These are phyloP conservation scores for Linderniella brevidens DNA, from an alignment of 257 asterid genomes.

Conservation along the genomic window DNA sequence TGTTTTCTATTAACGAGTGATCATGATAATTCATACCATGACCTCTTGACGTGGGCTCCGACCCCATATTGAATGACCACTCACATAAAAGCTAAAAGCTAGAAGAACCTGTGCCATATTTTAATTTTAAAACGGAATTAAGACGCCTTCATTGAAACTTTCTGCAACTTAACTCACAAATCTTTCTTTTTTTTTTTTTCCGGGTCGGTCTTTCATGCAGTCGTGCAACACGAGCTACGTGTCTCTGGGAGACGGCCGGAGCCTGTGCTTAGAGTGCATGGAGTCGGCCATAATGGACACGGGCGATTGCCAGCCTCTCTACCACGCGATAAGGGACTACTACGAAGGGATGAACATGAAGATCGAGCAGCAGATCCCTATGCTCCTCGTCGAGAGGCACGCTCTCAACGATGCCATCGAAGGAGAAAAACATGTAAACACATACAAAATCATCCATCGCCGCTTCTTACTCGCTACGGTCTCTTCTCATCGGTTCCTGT, in stretches of 20 bases:
- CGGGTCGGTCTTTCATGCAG: too few species aligned
- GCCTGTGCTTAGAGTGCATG: conserved; percentile 91
- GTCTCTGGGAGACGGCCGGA: conserved; percentile 83
- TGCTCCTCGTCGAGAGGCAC: conserved; percentile 93
- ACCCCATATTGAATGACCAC: too few species aligned
- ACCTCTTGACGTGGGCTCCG: too few species aligned
- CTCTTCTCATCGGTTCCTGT: not conserved
- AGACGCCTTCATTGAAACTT: too few species aligned
- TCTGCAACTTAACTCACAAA: too few species aligned
- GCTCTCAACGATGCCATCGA: conserved; percentile 96
- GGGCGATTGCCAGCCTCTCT: conserved; percentile 85
- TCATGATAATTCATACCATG: too few species aligned
- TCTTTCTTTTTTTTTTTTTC: too few species aligned
- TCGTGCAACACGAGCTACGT: conserved; percentile 49
- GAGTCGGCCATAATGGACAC: conserved; percentile 97
- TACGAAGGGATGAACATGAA: conserved; percentile 98
- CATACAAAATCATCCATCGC: too few species aligned
- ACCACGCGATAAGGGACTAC: conserved; percentile 80
- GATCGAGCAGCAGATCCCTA: conserved; percentile 75
- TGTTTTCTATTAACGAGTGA: too few species aligned
- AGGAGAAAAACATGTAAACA: conserved; percentile 88
- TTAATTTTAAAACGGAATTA: too few species aligned
- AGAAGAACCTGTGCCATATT: too few species aligned
- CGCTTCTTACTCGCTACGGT: not conserved
- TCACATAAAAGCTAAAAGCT: too few species aligned